Conservation (phyloP, 2,329 filamentous ascomycete genomes). For the Calonectria pauciramosa region DNA sequence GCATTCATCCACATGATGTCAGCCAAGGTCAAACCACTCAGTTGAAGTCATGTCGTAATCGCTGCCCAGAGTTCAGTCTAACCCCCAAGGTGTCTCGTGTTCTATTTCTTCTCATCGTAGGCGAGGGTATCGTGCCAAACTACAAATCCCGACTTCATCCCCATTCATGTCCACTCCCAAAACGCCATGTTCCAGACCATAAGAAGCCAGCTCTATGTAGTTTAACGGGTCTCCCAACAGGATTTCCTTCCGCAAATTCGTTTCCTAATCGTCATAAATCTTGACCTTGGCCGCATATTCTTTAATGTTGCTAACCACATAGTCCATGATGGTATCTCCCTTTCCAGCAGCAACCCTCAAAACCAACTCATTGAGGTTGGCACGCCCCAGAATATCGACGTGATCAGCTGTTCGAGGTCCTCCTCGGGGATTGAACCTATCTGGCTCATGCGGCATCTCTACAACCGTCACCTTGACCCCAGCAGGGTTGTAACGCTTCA, state of each 20-base stretch:
- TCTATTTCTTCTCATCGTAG: slow-evolving; percentile 31
- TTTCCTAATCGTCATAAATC: slow-evolving; percentile 76
- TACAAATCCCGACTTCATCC: slow-evolving; percentile 29
- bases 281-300: slow-evolving; percentile 88
- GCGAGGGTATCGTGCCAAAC: slow-evolving; percentile 40
- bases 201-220: slow-evolving; percentile 23
- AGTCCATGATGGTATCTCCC: slow-evolving; percentile 83
- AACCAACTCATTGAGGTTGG: slow-evolving; percentile 91
- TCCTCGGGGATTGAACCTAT: slow-evolving; percentile 87
- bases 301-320: slow-evolving; percentile 83
- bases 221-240: slow-evolving; percentile 20
- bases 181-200: slow-evolving; percentile 40
- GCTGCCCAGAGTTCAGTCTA: background rate
- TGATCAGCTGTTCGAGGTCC: slow-evolving; percentile 85
- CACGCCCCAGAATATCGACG: slow-evolving; percentile 93
- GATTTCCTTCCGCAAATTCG: slow-evolving; percentile 33
- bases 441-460: slow-evolving; percentile 97
- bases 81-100: slow-evolving; percentile 15
- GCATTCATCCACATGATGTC: slow-evolving; percentile 9
- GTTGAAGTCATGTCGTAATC: background rate
- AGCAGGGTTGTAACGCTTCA: slow-evolving; percentile 93
- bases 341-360: slow-evolving; percentile 87
- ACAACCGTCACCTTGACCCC: slow-evolving; percentile 85
- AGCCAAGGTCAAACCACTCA: background rate
- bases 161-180: slow-evolving; percentile 29